Base-by-base conservation (phyloP, 2,329 filamentous ascomycete species). In the Endocalyx cinctus region DNA sequence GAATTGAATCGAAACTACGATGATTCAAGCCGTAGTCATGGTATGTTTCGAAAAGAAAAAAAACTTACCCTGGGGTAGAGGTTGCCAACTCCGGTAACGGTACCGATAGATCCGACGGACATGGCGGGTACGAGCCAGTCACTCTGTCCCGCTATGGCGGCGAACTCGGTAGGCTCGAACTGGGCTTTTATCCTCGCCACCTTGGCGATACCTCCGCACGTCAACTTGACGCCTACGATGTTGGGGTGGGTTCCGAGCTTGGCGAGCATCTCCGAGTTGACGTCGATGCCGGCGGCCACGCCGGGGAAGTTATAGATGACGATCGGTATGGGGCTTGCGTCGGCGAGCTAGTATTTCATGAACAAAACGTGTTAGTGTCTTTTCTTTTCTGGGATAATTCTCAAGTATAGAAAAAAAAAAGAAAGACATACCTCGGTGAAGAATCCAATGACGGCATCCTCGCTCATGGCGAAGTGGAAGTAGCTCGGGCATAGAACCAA, bases 141-240 rank as follows among this genome's bases (percentile, higher is more conserved):
- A 13, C 60, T 64, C 17, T 58, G 59, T 4, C 56, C 63, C 22
- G 68, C 66, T 43, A 71, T 67, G 27, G 65, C 62, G 47, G 33
- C 39, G 17, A 48, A 47, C 13, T 42, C 25, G 13, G 25, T 29
- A 6, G 36, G 29, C 8, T 38, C 32, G 10, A 30, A 40, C 25
- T 36, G 29, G 23, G 36, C 39, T n/a, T 30, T 27, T 22, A 87
- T 68, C 7, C 82, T 68, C 4, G 77, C 76, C 30, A 87, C 71
- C 59, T 87, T 87, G 38, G 79, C 82, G 19, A 84, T 83, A 45
- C 77, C 79, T n/a, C 81, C 82, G 50, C 82, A 86, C 3, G 82
- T 86, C 35, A 85, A 62, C 63, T 86, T 86, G 33, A 79, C 76
- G 18, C 79, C 82, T 31, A 83, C 74, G 44, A 86, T 82, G 44